phyloP scores from a whole-genome alignment of 1,284 basidiomycete species.

The Fistulina hepatica region DNA sequence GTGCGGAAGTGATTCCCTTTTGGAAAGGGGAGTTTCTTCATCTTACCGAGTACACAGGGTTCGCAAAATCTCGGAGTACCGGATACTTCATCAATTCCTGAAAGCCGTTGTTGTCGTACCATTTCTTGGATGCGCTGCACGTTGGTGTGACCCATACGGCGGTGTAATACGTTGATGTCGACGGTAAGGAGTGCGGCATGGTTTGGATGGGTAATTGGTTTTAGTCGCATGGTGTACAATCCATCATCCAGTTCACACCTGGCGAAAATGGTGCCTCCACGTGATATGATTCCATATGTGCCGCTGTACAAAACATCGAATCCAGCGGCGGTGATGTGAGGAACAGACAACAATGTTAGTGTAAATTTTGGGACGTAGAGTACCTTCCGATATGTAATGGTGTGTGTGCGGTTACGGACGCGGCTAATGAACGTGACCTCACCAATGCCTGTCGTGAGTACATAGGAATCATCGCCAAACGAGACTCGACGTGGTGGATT shows the following conservation, averaged over 20 bases:
- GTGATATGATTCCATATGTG: too few species aligned
- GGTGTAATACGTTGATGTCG: not conserved
- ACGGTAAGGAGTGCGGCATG: too few species aligned
- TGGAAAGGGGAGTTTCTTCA: slow-evolving; percentile 20
- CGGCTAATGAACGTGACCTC: slow-evolving; percentile 2
- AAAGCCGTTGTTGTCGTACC: not conserved
- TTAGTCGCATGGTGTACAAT: not conserved
- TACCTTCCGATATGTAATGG: not conserved
- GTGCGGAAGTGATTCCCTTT: slow-evolving; percentile 10
- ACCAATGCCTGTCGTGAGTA: slow-evolving; percentile 15
- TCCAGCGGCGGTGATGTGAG: not conserved
- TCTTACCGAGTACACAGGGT: slow-evolving; percentile 18
- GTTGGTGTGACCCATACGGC: not conserved
- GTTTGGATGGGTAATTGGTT: too few species aligned
- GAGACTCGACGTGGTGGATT: not conserved
- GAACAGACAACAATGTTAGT: not conserved
- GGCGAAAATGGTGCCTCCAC: not conserved
- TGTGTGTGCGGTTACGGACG: not conserved
- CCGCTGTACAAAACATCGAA: too few species aligned
- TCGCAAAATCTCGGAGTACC: slow-evolving; percentile 14
- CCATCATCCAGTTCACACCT: not conserved
- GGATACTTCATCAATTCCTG: not conserved
- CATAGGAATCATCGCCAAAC: slow-evolving; percentile 10
- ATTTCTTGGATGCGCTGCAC: not conserved
- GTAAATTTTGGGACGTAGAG: not conserved